Evolutionary conservation across 2,329 filamentous ascomycete genomes (phyloP), one percentile per base, ranked within the genome.

Genomic region (Eurotiales sp.): DNA sequence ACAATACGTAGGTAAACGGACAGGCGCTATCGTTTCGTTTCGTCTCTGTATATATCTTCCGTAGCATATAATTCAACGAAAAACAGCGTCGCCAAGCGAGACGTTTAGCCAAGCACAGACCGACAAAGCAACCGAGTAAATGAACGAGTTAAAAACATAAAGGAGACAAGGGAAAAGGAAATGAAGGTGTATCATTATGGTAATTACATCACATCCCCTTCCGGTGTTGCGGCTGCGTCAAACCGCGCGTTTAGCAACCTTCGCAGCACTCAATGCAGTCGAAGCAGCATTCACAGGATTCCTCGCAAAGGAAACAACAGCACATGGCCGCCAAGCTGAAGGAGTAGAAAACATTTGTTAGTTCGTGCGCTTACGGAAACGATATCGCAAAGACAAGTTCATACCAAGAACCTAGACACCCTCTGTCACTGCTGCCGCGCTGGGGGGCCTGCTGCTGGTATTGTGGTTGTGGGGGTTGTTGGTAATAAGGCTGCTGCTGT

Each of bases 271-370:
- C 79, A 59, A 78, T 78, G 65, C 80, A 83, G 4, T 84, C 81
- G n/a, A 76, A 70, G 62, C 81, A 84, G 69, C 81, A 84, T 64
- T 84, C 81, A 60, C 82, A 85, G 23, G 77, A 74, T 66, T 84
- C 82, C 62, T 84, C 82, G 60, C 79, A 83, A 23, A 85, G 73
- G 67, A 81, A 85, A 62, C 81, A 84, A 64, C 82, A 85, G 71
- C 81, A 84, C 32, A 85, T 65, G 29, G 72, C 72, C 43, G 78
- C 79, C 44, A 83, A 63, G 68, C 79, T 77, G 52, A 22, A 23
- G 32, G 22, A n/a, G n/a, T n/a, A n/a, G 17, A 21, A 42, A 32
- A 46, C 15, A 10, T 41, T 6, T 17, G 19, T 23, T 11, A 45
- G 62, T 54, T 59, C 11, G 23, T 5, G 57, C 43, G 6, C 25